Conservation (phyloP, 768 basidiomycete species). For the Agaricus subrufescens region DNA sequence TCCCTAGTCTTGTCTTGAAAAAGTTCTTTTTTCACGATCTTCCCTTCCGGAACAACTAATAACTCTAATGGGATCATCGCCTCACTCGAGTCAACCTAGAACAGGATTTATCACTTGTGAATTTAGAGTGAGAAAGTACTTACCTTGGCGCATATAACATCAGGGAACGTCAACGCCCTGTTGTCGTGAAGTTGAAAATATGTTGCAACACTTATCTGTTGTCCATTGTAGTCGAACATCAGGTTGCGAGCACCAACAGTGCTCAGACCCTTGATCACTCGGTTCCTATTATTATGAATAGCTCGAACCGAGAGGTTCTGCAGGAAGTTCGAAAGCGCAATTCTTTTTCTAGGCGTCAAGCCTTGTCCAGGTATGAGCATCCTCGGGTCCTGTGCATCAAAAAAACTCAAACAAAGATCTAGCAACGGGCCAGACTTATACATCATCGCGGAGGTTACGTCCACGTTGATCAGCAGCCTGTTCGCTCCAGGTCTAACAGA, state of each 20-base stretch:
- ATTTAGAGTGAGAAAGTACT: constrained; percentile 10
- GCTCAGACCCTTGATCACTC: constrained; percentile 61
- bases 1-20: constrained; percentile 63
- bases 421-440: constrained; percentile 62
- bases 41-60: constrained; percentile 58
- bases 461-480: constrained; percentile 70
- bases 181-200: constrained; percentile 55
- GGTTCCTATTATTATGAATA: constrained; percentile 30
- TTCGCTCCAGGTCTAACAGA: constrained; percentile 68
- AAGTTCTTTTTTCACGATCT: constrained; percentile 70
- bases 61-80: constrained; percentile 68
- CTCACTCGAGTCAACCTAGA: constrained; percentile 52
- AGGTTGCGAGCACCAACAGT: constrained; percentile 46
- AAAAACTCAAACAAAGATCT: constrained; percentile 51
- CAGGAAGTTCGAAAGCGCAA: constrained; percentile 38
- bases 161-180: constrained; percentile 51
- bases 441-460: constrained; percentile 79
- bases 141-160: constrained; percentile 68
- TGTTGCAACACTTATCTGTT: constrained; percentile 49
- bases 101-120: background rate
- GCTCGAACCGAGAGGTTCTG: constrained; percentile 25
- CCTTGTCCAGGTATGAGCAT: constrained; percentile 29
- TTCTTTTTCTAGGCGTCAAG: constrained; percentile 52
- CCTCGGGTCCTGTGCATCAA: constrained; percentile 25
- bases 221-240: constrained; percentile 56